phyloP scores from a whole-genome alignment of 257 asterid species.

The Penstemon barbatus region DNA sequence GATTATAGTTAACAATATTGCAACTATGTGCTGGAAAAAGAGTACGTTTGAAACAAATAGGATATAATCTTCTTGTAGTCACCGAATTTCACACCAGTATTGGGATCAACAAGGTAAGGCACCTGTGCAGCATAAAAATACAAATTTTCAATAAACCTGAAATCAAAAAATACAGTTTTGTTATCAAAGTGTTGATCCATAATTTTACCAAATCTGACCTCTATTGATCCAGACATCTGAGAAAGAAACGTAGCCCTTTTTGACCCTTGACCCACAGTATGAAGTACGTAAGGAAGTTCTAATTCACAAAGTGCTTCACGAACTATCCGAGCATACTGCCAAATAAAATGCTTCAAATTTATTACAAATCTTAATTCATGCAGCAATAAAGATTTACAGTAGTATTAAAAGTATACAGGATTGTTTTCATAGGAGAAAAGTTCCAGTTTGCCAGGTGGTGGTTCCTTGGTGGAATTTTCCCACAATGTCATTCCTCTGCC shows the following conservation, averaged over 20 bases:
- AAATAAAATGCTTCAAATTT: constrained; percentile 8
- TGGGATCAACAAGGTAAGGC: constrained; percentile 74
- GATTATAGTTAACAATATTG: constrained; percentile 2
- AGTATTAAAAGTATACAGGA: constrained; percentile 46
- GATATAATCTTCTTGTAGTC: constrained; percentile 58
- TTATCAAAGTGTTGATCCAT: neutral
- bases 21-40: constrained; percentile 24
- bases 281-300: constrained; percentile 74
- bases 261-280: constrained; percentile 68
- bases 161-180: neutral
- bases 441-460: constrained; percentile 59
- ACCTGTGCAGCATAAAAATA: constrained; percentile 45
- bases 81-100: constrained; percentile 49
- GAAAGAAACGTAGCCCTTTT: constrained; percentile 41
- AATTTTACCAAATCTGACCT: constrained; percentile 40
- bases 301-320: constrained; percentile 80
- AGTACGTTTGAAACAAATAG: constrained; percentile 61
- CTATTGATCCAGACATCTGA: constrained; percentile 61
- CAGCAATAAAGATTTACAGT: neutral
- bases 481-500: constrained; percentile 89
- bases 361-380: neutral
- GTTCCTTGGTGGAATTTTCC: constrained; percentile 55
- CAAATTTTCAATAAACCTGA: neutral
- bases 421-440: constrained; percentile 77
- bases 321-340: constrained; percentile 72